These are phyloP conservation scores for Vanrija sp. DNA, from an alignment of 1,284 basidiomycete species.

Conservation along the genomic window DNA sequence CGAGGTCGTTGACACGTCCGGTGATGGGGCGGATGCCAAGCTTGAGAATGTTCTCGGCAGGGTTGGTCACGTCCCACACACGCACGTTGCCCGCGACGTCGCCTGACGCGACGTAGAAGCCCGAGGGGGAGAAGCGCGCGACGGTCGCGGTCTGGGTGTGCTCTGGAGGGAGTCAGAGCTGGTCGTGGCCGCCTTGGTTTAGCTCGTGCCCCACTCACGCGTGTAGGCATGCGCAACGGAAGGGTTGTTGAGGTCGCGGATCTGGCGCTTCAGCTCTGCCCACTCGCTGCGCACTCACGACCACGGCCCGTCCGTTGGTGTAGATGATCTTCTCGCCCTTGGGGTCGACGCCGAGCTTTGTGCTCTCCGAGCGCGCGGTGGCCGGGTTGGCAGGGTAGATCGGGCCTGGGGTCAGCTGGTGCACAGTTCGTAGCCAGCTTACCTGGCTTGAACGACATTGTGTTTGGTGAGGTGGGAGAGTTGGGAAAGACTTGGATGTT, in stretches of 20 bases:
- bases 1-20: constrained; percentile 84
- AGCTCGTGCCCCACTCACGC: constrained; percentile 19
- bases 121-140: constrained; percentile 86
- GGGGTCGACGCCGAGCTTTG: constrained; percentile 68
- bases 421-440: background rate
- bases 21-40: constrained; percentile 77
- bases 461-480: background rate
- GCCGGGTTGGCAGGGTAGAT: constrained; percentile 71
- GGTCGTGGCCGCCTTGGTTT: background rate
- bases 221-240: constrained; percentile 44
- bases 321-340: constrained; percentile 82
- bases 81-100: constrained; percentile 76
- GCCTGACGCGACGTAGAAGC: constrained; percentile 90
- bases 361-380: constrained; percentile 58
- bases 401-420: constrained; percentile 27
- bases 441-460: constrained; percentile 38
- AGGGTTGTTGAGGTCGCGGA: constrained; percentile 57
- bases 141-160: constrained; percentile 83
- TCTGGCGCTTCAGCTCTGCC: constrained; percentile 47
- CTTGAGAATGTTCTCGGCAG: constrained; percentile 73
- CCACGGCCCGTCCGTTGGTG: constrained; percentile 76
- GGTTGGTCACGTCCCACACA: constrained; percentile 89
- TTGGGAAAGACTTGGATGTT: background rate
- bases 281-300: constrained; percentile 57
- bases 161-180: constrained; percentile 50